Evolutionary conservation across 1,139 yeast species (phyloP).

Genomic region (Scheffersomyces parashehatae): DNA sequence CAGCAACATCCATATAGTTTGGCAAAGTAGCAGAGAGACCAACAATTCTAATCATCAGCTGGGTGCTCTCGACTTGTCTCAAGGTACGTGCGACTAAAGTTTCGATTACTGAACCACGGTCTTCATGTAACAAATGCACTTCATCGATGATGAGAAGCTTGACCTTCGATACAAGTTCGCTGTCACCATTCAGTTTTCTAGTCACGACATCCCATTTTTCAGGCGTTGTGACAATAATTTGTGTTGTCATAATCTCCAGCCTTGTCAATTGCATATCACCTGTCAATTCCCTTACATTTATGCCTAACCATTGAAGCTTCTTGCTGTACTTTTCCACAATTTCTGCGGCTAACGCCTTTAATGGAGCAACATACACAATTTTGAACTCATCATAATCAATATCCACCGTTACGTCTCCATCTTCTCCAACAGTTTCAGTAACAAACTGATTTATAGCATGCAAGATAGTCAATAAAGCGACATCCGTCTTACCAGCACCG

Average conservation of each 20-base stretch:
- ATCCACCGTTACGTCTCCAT: conserved; percentile 53
- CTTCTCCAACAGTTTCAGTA: conserved; percentile 47
- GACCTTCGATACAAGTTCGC: conserved; percentile 82
- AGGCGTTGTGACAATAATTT: conserved; percentile 93
- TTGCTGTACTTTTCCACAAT: conserved; percentile 86
- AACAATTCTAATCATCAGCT: conserved; percentile 91
- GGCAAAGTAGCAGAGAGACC: conserved; percentile 97
- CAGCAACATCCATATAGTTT: conserved; percentile 92
- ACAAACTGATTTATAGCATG: conserved; percentile 75
- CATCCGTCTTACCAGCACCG: conserved; percentile 99
- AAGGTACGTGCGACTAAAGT: conserved; percentile 93
- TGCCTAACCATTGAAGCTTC: conserved; percentile 81
- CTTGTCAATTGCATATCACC: conserved; percentile 96
- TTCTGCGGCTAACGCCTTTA: conserved; percentile 96
- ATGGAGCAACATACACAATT: conserved; percentile 91
- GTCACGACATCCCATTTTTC: conserved; percentile 99
- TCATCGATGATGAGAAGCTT: conserved; percentile 89
- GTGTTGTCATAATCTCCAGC: conserved; percentile 81
- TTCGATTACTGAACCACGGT: conserved; percentile 96
- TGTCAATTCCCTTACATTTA: conserved; percentile 84
- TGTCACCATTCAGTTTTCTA: conserved; percentile 82
- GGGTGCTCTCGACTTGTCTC: conserved; percentile 91
- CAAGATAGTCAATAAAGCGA: conserved; percentile 81
- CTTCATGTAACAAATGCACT: conserved; percentile 95
- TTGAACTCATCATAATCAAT: conserved; percentile 83